phyloP scores from a whole-genome alignment of 257 asterid genomes.

The Buddleja alternifolia region DNA sequence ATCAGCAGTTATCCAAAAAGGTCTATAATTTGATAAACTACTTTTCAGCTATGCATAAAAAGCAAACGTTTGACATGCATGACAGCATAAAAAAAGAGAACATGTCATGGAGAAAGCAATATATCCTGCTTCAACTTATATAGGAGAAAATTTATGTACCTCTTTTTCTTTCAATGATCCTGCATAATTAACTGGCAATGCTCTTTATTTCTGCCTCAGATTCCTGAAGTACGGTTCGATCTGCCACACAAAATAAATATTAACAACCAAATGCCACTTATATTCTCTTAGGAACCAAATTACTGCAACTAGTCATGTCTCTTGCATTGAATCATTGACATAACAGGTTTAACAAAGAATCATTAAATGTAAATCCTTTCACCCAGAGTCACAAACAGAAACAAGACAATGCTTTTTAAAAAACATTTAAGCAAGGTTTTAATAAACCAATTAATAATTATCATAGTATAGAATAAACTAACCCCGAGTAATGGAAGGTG shows the following conservation, averaged over 20 bases:
- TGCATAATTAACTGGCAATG: conserved; percentile 89
- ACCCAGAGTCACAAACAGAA: too few species aligned
- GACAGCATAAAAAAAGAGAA: not conserved
- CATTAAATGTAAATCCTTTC: too few species aligned
- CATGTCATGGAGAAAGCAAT: conserved; percentile 1
- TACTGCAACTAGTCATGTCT: too few species aligned
- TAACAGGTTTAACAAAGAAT: too few species aligned
- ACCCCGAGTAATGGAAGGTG: too few species aligned
- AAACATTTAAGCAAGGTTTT: too few species aligned
- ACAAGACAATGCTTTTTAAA: too few species aligned
- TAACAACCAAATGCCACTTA: not conserved
- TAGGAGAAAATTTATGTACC: conserved; percentile 43
- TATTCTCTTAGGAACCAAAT: too few species aligned
- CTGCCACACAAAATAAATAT: conserved; percentile 38
- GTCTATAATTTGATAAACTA: not conserved
- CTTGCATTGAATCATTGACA: too few species aligned
- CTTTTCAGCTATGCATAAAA: conserved; percentile 18
- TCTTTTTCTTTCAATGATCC: conserved; percentile 89
- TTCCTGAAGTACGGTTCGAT: conserved; percentile 77
- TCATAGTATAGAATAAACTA: too few species aligned
- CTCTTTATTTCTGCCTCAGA: conserved; percentile 97
- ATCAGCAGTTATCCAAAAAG: conserved; percentile 25
- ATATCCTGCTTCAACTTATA: not conserved
- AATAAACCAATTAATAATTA: too few species aligned
- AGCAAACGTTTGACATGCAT: not conserved